A percentile compares a stretch with the other conserved stretches of the same genome.
phyloP scores from a whole-genome alignment of 2,329 filamentous ascomycete genomes.

The Pseudopyrenochaeta lycopersici region DNA sequence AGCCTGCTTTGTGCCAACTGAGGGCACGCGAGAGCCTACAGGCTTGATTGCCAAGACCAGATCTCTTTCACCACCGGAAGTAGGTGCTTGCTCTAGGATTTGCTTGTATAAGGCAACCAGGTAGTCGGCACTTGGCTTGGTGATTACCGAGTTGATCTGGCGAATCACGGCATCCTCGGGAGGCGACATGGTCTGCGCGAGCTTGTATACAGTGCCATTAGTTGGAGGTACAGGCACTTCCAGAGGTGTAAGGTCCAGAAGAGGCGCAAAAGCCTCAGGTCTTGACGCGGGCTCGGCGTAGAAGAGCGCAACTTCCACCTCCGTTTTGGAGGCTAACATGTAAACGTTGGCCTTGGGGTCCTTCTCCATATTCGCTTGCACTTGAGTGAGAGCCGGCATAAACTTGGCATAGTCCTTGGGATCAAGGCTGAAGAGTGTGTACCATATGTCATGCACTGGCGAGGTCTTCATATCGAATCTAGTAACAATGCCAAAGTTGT shows the following conservation, averaged over 20 bases:
- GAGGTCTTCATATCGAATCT: slow-evolving; percentile 29
- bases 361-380: slow-evolving; percentile 5
- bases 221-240: neutral
- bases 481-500: slow-evolving; percentile 46
- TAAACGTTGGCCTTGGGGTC: slow-evolving; percentile 6
- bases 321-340: neutral
- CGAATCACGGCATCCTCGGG: neutral
- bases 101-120: slow-evolving; percentile 2
- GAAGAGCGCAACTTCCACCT: slow-evolving; percentile 1
- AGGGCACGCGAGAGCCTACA: slow-evolving; percentile 1
- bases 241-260: neutral
- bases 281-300: slow-evolving; percentile 1
- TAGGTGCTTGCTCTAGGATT: neutral
- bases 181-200: slow-evolving; percentile 1
- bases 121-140: slow-evolving; percentile 2
- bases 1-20: slow-evolving; percentile 1
- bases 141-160: neutral
- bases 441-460: slow-evolving; percentile 15
- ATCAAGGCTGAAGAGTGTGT: slow-evolving; percentile 25
- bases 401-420: slow-evolving; percentile 18
- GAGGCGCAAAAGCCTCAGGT: neutral
- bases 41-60: slow-evolving; percentile 3
- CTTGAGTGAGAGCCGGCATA: slow-evolving; percentile 6
- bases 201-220: slow-evolving; percentile 4
- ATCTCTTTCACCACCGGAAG: neutral